A percentile compares a stretch with the other conserved stretches of the same genome.
phyloP scores from a whole-genome alignment of 305 asterid species.

The Coffea humblotiana region DNA sequence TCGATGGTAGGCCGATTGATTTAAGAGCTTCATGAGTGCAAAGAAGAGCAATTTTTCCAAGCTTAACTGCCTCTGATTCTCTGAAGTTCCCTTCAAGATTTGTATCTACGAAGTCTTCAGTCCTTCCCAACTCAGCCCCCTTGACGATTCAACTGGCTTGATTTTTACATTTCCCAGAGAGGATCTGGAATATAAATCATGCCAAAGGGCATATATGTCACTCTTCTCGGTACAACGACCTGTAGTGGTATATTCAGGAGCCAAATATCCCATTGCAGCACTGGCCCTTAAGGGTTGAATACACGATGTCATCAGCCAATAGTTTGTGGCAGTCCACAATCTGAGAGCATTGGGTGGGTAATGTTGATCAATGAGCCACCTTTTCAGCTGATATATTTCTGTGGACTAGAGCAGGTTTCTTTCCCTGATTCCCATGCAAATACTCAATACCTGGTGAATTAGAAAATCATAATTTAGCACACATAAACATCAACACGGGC shows the following conservation, averaged over 20 bases:
- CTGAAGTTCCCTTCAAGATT: slow-evolving; percentile 62
- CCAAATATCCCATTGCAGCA: slow-evolving; percentile 98
- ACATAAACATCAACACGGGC: background rate
- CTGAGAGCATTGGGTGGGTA: slow-evolving; percentile 82
- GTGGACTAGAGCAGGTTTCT: slow-evolving; percentile 66
- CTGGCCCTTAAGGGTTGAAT: slow-evolving; percentile 79
- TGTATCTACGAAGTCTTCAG: slow-evolving; percentile 65
- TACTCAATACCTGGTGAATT: slow-evolving; percentile 63
- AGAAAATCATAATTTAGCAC: background rate
- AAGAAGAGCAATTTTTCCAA: slow-evolving; percentile 77
- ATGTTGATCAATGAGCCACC: slow-evolving; percentile 68
- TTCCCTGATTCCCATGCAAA: slow-evolving; percentile 58
- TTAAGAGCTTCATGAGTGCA: slow-evolving; percentile 75
- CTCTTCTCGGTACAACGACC: slow-evolving; percentile 94
- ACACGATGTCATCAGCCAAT: slow-evolving; percentile 82
- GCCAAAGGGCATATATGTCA: slow-evolving; percentile 83
- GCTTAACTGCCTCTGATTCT: slow-evolving; percentile 78
- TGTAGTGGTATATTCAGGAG: slow-evolving; percentile 91
- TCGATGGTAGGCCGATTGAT: slow-evolving; percentile 66
- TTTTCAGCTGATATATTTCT: slow-evolving; percentile 90
- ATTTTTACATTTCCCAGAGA: slow-evolving; percentile 72
- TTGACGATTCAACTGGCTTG: slow-evolving; percentile 63
- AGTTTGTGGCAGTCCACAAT: slow-evolving; percentile 81
- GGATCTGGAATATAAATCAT: slow-evolving; percentile 87
- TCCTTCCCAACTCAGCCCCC: slow-evolving; percentile 75